Conservation (phyloP, 2,329 filamentous ascomycete genomes). For the Alternaria arbusti region DNA sequence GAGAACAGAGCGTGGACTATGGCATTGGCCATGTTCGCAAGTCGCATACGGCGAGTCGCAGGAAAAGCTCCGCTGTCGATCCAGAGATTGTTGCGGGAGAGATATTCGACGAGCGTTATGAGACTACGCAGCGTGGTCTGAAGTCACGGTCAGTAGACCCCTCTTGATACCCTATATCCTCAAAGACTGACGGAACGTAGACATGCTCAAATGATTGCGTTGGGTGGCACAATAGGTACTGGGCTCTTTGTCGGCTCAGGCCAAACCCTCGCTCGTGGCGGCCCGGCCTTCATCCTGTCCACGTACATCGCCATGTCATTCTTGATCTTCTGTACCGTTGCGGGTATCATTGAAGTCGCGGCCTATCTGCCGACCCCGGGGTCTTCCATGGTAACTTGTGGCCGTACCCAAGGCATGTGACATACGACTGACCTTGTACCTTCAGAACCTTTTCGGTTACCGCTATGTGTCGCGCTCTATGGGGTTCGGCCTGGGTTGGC, state of each 20-base stretch:
- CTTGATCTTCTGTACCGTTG: constrained; percentile 35
- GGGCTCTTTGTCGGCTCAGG: constrained; percentile 67
- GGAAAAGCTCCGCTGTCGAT: constrained; percentile 30
- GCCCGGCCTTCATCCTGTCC: constrained; percentile 37
- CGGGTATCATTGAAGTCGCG: constrained; percentile 54
- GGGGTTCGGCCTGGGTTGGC: constrained; percentile 36
- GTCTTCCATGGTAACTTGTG: constrained; percentile 50
- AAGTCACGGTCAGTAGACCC: constrained; percentile 45
- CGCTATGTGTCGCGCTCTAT: constrained; percentile 68
- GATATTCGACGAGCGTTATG: constrained; percentile 43
- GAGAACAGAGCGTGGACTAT: constrained; percentile 13
- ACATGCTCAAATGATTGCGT: constrained; percentile 65
- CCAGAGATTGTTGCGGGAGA: constrained; percentile 37
- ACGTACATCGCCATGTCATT: constrained; percentile 41
- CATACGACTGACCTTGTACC: neutral
- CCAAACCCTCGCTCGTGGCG: constrained; percentile 53
- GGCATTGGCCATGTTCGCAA: constrained; percentile 12
- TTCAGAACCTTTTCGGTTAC: constrained; percentile 53
- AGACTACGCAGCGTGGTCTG: constrained; percentile 49
- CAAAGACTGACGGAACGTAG: constrained; percentile 52
- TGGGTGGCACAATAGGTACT: constrained; percentile 66
- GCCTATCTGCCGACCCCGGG: constrained; percentile 66
- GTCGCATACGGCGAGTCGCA: constrained; percentile 11
- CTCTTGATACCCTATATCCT: neutral
- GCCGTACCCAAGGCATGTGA: neutral